Evolutionary conservation across 306 rosid species (phyloP).

Genomic region (Crotalaria pallida): DNA sequence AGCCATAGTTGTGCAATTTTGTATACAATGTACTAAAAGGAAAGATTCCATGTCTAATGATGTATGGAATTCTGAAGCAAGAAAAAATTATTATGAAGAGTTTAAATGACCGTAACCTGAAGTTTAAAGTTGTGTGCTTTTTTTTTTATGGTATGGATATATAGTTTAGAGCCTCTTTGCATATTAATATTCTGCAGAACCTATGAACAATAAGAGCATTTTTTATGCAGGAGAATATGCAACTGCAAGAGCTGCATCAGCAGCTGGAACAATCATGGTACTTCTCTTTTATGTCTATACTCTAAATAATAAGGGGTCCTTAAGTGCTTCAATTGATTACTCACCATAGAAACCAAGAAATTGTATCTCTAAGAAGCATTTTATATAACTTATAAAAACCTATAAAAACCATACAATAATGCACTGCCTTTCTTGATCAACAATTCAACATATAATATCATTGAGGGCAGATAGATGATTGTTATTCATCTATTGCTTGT

Average conservation of each 20-base stretch:
- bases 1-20: background rate
- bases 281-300: too few species aligned
- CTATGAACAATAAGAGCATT: background rate
- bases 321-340: too few species aligned
- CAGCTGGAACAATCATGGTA: too few species aligned
- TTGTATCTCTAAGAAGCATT: too few species aligned
- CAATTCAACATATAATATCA: too few species aligned
- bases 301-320: too few species aligned
- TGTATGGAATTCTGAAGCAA: background rate
- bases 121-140: background rate
- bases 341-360: too few species aligned
- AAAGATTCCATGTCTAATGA: background rate
- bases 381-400: background rate
- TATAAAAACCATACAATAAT: too few species aligned
- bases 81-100: background rate
- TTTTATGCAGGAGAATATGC: constrained; percentile 70
- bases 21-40: constrained; percentile 8
- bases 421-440: background rate
- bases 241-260: constrained; percentile 88
- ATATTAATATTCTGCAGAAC: background rate
- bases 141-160: too few species aligned
- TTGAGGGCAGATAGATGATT: too few species aligned
- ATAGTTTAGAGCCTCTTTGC: background rate
- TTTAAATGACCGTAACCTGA: background rate
- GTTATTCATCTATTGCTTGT: too few species aligned